Evolutionary conservation across 176 grass and related monocot species (phyloP), one percentile per base, ranked within the genome.

Genomic region (Oryza longistaminata): DNA sequence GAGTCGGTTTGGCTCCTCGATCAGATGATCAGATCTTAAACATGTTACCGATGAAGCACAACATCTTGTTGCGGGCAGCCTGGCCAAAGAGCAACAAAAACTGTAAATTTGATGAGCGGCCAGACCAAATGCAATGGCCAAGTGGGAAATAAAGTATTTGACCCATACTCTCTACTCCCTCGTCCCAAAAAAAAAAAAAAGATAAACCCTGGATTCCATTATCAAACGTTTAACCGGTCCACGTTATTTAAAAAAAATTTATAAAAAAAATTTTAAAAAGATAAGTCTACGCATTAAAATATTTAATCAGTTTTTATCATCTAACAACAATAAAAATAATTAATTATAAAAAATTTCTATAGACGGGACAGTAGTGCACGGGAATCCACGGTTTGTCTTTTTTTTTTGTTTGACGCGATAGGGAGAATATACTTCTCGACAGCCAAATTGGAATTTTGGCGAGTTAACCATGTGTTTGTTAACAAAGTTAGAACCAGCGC

Each of bases 1-100:
- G 14, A 26, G 14, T 69, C n/a, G n/a, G 19, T 33, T 33, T 72
- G 74, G 66, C 74, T 50, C 52, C 78, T 88, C 66, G 74, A 88
- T 82, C 40, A 64, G 49, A 77, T 71, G 52, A 55, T 55, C 52
- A 55, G 52, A 55, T 55, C 65, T n/a, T 71, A 42, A 26, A 16
- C 71, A 60, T 70, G 72, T 46, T 45, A 46, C 71, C 64, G n/a
- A 64, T 68, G 48, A 53, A 49, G 69, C 55, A 44, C 68, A 66
- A 10, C 76, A 80, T 73, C 29, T 74, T 42, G 60, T 5, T 31
- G 15, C 1, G n/a, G 60, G 61, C 62, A 75, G 25, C 15, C 60
- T 87, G 45, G 11, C 66, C 10, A 58, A 77, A 77, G n/a, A 46
- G 83, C 16, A 64, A 42, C 39, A 0, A 48, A 49, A 43, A 81